Conservation (phyloP, 2,329 filamentous ascomycete genomes). For the Stagonosporopsis rhizophila region DNA sequence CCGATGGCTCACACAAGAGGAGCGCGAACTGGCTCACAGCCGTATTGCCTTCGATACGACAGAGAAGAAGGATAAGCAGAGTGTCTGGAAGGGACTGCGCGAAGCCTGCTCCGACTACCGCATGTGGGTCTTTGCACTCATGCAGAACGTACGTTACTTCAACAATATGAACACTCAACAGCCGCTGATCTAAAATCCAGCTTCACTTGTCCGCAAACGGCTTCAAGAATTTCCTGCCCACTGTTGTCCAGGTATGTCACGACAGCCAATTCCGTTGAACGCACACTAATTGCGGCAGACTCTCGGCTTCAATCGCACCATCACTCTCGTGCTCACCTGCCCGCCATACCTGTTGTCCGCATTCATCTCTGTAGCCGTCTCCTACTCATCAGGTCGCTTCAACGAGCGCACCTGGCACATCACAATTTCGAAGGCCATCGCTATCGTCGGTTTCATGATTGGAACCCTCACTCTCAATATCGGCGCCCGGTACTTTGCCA, state of each 20-base stretch:
- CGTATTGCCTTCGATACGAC: constrained; percentile 54
- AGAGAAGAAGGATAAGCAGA: constrained; percentile 32
- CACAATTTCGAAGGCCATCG: constrained; percentile 32
- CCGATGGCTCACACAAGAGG: constrained; percentile 52
- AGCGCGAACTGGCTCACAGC: constrained; percentile 45
- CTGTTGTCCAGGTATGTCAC: constrained; percentile 11
- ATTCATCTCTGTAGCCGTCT: constrained; percentile 31
- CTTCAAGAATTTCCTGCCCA: constrained; percentile 18
- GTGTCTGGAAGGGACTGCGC: constrained; percentile 20
- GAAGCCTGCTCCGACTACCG: constrained; percentile 28
- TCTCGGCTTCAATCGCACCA: constrained; percentile 41
- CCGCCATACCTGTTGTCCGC: constrained; percentile 44
- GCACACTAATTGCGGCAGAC: constrained; percentile 1
- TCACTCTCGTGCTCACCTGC: constrained; percentile 37
- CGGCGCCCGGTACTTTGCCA: constrained; percentile 41
- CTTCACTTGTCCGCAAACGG: constrained; percentile 12
- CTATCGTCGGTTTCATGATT: constrained; percentile 42
- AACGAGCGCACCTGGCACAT: constrained; percentile 46
- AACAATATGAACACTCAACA: background rate
- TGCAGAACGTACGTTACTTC: constrained; percentile 18
- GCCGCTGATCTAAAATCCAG: background rate
- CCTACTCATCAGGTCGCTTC: constrained; percentile 34
- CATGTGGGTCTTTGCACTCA: constrained; percentile 26
- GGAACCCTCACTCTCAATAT: constrained; percentile 34
- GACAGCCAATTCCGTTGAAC: too few relatives aligned